These are phyloP conservation scores for Noccaea caerulescens DNA, from an alignment of 345 rosid species.

Conservation along the genomic window DNA sequence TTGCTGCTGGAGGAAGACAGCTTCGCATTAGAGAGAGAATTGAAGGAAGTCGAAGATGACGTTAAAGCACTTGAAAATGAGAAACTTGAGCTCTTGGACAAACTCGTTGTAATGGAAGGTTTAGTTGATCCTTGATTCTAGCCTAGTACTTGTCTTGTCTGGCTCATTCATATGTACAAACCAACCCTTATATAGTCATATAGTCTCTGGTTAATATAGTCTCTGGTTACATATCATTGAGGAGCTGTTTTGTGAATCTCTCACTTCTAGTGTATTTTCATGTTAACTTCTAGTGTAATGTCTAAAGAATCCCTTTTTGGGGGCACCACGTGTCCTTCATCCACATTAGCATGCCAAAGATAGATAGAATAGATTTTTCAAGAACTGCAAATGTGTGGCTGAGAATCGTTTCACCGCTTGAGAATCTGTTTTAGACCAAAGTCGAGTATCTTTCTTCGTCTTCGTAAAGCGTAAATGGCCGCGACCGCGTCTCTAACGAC, in stretches of 20 bases:
- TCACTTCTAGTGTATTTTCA: slow-evolving; percentile 15
- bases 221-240: too few relatives aligned
- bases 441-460: slow-evolving; percentile 11
- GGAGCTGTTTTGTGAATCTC: slow-evolving; percentile 4
- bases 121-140: slow-evolving; percentile 61
- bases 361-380: slow-evolving; percentile 25
- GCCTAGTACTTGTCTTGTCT: background rate
- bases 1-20: slow-evolving; percentile 82
- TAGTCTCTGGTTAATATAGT: slow-evolving; percentile 4
- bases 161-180: slow-evolving; percentile 29
- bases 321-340: slow-evolving; percentile 31
- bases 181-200: slow-evolving; percentile 22
- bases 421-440: slow-evolving; percentile 37
- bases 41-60: slow-evolving; percentile 66
- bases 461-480: slow-evolving; percentile 25
- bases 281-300: background rate
- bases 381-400: slow-evolving; percentile 33
- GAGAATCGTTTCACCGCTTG: slow-evolving; percentile 31
- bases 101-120: slow-evolving; percentile 91
- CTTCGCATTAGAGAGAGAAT: slow-evolving; percentile 61
- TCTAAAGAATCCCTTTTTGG: background rate
- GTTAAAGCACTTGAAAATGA: slow-evolving; percentile 76
- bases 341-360: slow-evolving; percentile 3
- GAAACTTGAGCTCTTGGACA: slow-evolving; percentile 75
- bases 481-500: slow-evolving; percentile 39